phyloP scores from a whole-genome alignment of 2,329 filamentous ascomycete genomes.

The Cryphonectria nitschkei region DNA sequence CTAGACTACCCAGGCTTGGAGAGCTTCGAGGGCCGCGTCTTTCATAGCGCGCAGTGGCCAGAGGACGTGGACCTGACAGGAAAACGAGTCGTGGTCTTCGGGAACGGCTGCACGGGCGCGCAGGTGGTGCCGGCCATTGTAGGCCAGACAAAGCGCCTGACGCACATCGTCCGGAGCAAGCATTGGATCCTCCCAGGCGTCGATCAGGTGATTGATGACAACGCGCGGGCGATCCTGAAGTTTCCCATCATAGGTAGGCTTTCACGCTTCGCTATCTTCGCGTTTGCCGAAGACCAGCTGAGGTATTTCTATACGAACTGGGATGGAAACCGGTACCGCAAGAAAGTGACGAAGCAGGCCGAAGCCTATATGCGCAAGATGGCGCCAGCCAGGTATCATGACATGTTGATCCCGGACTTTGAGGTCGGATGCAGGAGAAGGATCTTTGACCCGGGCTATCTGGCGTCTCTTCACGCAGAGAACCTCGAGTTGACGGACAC shows the following conservation, averaged over 20 bases:
- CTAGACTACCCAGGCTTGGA: conserved; percentile 38
- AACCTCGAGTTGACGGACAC: conserved; percentile 53
- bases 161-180: conserved; percentile 47
- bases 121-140: conserved; percentile 43
- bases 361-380: conserved; percentile 47
- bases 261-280: conserved; percentile 47
- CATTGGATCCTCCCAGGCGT: conserved; percentile 56
- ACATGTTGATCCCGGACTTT: conserved; percentile 65
- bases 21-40: conserved; percentile 37
- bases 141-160: conserved; percentile 39
- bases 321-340: conserved; percentile 40
- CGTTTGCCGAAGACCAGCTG: conserved; percentile 39
- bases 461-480: conserved; percentile 52
- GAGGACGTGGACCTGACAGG: conserved; percentile 32
- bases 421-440: conserved; percentile 67
- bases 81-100: conserved; percentile 41
- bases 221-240: conserved; percentile 38
- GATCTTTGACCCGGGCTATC: conserved; percentile 62
- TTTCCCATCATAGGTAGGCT: conserved; percentile 51
- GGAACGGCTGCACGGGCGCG: conserved; percentile 42
- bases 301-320: conserved; percentile 46
- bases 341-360: conserved; percentile 41
- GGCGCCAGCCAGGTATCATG: conserved; percentile 63
- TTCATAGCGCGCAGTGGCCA: conserved; percentile 41
- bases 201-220: conserved; percentile 63